Base-by-base conservation (phyloP, 2,329 filamentous ascomycete genomes). In the Aureobasidium sp. region DNA sequence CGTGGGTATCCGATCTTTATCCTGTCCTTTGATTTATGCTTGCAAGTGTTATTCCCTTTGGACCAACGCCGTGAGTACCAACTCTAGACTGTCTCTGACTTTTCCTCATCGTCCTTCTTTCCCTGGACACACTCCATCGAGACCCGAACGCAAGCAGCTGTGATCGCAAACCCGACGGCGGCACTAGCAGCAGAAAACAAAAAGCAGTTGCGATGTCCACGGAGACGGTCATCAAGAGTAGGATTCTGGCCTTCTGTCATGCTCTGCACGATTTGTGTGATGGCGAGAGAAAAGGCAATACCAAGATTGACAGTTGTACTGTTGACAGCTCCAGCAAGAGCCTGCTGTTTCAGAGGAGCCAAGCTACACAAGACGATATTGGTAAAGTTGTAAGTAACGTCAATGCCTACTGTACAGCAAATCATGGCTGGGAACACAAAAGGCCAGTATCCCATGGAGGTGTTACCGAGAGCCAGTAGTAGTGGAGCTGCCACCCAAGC, bases 351-450 rank as follows among this genome's bases (percentile, higher is more conserved):
- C 22, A 68, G 65, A 6, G 72, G 72, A 54, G 71, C 70, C 0
- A 68, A 64, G 0, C 68, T 62, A 2, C 70, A 69, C 15, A 74
- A 62, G 63, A 71, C 72, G 29, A 74, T 68, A 24, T 68, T 66
- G 17, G 69, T 68, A 3, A 74, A 65, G n/a, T 69, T 73, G 67
- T 70, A 73, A 0, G 72, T 74, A 7, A 74, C 62, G 61, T 74
- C 72, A 59, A 72, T 69, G 33, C 72, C 72, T 8, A 73, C 62
- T 1, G 72, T 73, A 3, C 69, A 70, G 63, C 70, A 73, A 1
- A 74, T 48, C 71, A 73, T 73, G 6, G 72, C 71, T 12, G 72
- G 72, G 62, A 74, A 67, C 15, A 72, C 68, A 54, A 68, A 70
- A 0, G 68, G 64, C 72, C 72, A 74, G 66, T 73, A 74, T 39